Conservation (phyloP, 2,329 filamentous ascomycete species). For the Ascomycota sp. region DNA sequence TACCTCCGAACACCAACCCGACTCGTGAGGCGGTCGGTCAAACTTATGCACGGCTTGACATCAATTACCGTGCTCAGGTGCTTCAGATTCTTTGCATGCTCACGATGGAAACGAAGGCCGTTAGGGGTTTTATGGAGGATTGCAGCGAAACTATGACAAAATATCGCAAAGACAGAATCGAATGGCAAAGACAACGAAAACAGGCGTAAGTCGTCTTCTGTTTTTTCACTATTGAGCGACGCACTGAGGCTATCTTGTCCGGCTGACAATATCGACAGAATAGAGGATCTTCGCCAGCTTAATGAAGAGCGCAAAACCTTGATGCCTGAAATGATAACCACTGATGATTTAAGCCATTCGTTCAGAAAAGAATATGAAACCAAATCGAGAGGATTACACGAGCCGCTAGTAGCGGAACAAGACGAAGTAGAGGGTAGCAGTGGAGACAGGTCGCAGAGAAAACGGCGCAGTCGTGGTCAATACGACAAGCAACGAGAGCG, state of each 20-base stretch:
- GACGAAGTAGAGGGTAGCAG: conserved; percentile 48
- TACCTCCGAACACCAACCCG: conserved; percentile 56
- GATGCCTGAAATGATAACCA: conserved; percentile 50
- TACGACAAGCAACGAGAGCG: conserved; percentile 55
- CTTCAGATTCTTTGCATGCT: conserved; percentile 76
- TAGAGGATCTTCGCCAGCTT: conserved; percentile 49
- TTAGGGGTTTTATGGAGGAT: conserved; percentile 77
- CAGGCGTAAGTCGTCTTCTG: conserved; percentile 26
- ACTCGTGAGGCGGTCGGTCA: conserved; percentile 51
- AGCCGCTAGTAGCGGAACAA: conserved; percentile 31
- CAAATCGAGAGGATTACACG: conserved; percentile 43
- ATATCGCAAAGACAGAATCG: conserved; percentile 88
- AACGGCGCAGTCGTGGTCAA: conserved; percentile 35
- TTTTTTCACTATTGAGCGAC: conserved; percentile 4
- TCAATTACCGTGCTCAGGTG: conserved; percentile 63
- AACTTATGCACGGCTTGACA: conserved; percentile 56
- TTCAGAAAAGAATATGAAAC: conserved; percentile 32
- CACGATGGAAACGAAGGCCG: conserved; percentile 65
- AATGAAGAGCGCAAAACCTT: conserved; percentile 56
- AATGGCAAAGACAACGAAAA: conserved; percentile 63
- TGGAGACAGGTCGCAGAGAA: conserved; percentile 36
- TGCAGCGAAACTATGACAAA: conserved; percentile 88
- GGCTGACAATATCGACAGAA: conserved; percentile 18
- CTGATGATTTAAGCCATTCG: conserved; percentile 33
- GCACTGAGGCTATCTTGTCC: neutral